phyloP scores from a whole-genome alignment of 345 rosid species.

The Hibiscus tridactylites region DNA sequence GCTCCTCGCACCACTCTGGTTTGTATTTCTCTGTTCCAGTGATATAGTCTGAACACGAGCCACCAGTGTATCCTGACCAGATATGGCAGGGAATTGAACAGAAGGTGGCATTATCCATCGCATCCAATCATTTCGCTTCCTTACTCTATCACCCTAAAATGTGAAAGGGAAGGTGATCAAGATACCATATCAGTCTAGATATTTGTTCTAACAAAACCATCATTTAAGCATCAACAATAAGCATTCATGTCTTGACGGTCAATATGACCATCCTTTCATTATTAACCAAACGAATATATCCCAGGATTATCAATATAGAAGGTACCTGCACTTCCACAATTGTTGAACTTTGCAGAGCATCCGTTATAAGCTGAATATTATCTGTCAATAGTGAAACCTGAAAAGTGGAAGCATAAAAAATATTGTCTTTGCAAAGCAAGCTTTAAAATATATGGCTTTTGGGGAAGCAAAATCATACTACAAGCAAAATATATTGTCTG shows the following conservation, averaged over 20 bases:
- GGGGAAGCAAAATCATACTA: background rate
- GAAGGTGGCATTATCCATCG: constrained; percentile 42
- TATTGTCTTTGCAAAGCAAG: background rate
- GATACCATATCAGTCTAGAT: background rate
- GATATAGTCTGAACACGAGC: constrained; percentile 25
- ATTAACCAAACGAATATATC: background rate
- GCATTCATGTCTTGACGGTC: background rate
- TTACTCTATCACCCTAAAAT: constrained; percentile 62
- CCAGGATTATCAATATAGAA: background rate
- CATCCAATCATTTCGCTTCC: constrained; percentile 63
- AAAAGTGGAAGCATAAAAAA: background rate
- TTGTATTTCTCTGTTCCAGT: constrained; percentile 22
- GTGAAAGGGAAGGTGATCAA: background rate
- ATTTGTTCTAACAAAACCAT: background rate
- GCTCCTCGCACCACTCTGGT: constrained; percentile 5
- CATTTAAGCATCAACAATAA: background rate
- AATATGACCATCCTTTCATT: background rate
- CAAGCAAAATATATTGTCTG: too few species aligned
- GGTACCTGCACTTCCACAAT: constrained; percentile 78
- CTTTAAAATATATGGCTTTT: background rate
- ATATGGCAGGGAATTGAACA: constrained; percentile 23
- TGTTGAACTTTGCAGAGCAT: constrained; percentile 51
- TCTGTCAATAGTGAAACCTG: constrained; percentile 69
- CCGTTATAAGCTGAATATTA: constrained; percentile 53
- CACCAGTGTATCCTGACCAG: constrained; percentile 20